Evolutionary conservation across 2,329 filamentous ascomycete genomes (phyloP).

Genomic region (Hypoxylon sp.): DNA sequence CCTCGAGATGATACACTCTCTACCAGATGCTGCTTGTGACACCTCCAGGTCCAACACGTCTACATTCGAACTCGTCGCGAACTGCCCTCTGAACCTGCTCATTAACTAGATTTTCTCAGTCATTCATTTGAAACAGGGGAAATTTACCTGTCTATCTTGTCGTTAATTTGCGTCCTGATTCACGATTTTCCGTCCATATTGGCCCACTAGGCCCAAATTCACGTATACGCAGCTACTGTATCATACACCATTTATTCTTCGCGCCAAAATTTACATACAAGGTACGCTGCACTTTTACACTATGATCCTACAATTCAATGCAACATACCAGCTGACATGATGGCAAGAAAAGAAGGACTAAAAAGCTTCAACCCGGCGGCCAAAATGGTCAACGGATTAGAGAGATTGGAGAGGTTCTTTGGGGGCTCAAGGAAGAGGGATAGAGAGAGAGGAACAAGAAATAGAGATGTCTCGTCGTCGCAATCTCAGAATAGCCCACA

Average conservation of each 20-base stretch:
- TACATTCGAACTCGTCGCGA: conserved; percentile 27
- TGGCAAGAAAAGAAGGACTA: conserved; percentile 5
- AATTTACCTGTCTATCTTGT: not conserved
- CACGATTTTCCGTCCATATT: conserved; percentile 11
- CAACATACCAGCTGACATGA: conserved; percentile 11
- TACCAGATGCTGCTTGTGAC: conserved; percentile 43
- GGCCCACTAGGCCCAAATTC: not conserved
- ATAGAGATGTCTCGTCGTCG: conserved; percentile 37
- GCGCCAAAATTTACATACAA: not conserved
- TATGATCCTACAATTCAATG: not conserved
- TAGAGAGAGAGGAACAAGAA: conserved; percentile 48
- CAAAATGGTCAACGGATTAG: conserved; percentile 66
- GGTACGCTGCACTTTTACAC: conserved; percentile 5
- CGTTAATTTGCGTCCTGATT: conserved; percentile 8
- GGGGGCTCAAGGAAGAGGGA: conserved; percentile 58
- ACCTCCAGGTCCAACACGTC: conserved; percentile 33
- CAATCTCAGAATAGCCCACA: conserved; percentile 37
- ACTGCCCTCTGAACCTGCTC: conserved; percentile 20
- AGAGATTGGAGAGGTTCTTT: conserved; percentile 67
- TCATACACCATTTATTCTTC: not conserved
- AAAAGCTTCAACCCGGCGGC: conserved; percentile 7
- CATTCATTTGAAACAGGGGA: not conserved
- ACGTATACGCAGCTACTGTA: conserved; percentile 4
- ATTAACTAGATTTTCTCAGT: conserved; percentile 7
- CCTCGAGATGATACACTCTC: conserved; percentile 46